Base-by-base conservation (phyloP, 306 rosid genomes). In the Ceratonia siliqua region DNA sequence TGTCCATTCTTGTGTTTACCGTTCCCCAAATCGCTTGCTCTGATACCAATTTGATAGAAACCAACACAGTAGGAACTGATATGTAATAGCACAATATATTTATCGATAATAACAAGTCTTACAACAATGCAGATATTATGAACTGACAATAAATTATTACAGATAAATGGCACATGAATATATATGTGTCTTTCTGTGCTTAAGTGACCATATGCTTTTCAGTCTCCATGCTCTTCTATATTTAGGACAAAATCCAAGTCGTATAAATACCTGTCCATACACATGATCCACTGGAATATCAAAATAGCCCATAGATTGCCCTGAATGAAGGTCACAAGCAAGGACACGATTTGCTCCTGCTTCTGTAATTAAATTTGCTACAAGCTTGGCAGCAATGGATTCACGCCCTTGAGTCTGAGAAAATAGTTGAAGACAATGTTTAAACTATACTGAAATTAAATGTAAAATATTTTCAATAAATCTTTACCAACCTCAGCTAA, bases 341-440 rank as follows among this genome's bases (percentile, higher is more conserved):
- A 94, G 99, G 72, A 94, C 99, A 73, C 98, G 99, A 75, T 92
- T 87, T 73, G 99, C 99, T 75, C 99, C 99, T 15, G 99, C 99
- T 88, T 95, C 98, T 18, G 99, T 95, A 66, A 95, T 95, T 72
- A 95, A 88, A 86, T 95, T 95, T 71, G 99, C 99, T 48, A 95
- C 98, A 78, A 95, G 99, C 83, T 95, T 95, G 76, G 99, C 99
- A 11, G 99, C 98, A 82, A 95, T 95, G n/a, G 99, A 95, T 85
- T 95, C 98, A 73, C 98, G 99, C 55, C 98, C 99, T 86, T 92
- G 98, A 65, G 93, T 89, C 98, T 95, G 93, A 74, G 76, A 87
- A 39, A 68, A 56, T 7, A 46, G 35, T 64, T 32, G 8, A 42
- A 73, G 45, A 81, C 56, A 53, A 32, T 58, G 49, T 38, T 38